Evolutionary conservation across 2,329 filamentous ascomycete genomes (phyloP).

Genomic region (Trichoderma sp.): DNA sequence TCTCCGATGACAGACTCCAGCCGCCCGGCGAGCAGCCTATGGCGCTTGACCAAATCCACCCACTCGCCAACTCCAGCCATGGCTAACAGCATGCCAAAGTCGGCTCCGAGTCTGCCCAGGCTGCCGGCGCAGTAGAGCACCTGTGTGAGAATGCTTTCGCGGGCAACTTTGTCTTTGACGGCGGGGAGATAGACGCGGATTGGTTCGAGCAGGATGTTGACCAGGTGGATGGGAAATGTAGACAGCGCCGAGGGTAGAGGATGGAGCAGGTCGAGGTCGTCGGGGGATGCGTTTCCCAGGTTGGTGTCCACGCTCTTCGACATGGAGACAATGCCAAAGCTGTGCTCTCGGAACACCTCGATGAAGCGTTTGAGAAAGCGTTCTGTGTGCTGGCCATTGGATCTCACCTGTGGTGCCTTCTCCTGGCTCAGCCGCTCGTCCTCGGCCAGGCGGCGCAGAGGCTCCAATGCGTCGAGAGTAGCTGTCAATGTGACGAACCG

Average conservation of each 20-base stretch:
- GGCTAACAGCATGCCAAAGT: conserved; percentile 88
- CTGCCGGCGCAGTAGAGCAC: conserved; percentile 92
- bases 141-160: conserved; percentile 89
- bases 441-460: conserved; percentile 85
- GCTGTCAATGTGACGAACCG: conserved; percentile 77
- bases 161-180: conserved; percentile 75
- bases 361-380: conserved; percentile 93
- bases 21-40: conserved; percentile 80
- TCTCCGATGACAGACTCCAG: conserved; percentile 70
- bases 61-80: conserved; percentile 66
- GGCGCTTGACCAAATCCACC: conserved; percentile 87
- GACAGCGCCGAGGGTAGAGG: conserved; percentile 75
- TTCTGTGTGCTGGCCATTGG: conserved; percentile 87
- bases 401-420: conserved; percentile 54
- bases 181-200: conserved; percentile 77
- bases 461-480: conserved; percentile 82
- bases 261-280: conserved; percentile 47
- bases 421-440: conserved; percentile 67
- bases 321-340: conserved; percentile 92
- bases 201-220: conserved; percentile 78
- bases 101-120: conserved; percentile 83
- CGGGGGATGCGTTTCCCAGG: conserved; percentile 32
- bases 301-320: conserved; percentile 77
- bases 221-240: conserved; percentile 82
- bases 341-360: conserved; percentile 96